Base-by-base conservation (phyloP, 2,329 filamentous ascomycete genomes). In the Xenoacremonium recifei region DNA sequence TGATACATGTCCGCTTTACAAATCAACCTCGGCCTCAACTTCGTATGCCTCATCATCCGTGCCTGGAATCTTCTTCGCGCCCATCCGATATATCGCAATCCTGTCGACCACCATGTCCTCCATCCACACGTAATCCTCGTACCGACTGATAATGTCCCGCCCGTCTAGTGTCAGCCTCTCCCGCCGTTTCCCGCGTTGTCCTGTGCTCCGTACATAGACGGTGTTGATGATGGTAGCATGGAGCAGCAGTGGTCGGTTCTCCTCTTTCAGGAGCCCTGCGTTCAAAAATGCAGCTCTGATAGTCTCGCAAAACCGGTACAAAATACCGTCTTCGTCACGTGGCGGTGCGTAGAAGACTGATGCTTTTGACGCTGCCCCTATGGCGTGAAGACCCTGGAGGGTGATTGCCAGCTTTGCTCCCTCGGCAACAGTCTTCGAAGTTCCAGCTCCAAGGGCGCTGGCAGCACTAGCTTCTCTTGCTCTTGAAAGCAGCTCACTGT, bases 191-290 rank as follows among this genome's bases (percentile, higher is more conserved):
- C 57, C 49, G 39, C 45, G 49, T 54, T 36, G 50, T 45, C 25
- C 45, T 57, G 37, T 43, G 4, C 47, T 64, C 58, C 75, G 79
- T 32, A 82, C 81, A 60, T 96, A 95, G 12, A 90, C 79, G 0
- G 90, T 95, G 63, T 96, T 96, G 37, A 93, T 67, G 4, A 96
- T 69, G 0, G 92, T 96, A 15, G 88, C 89, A 60, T 96, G 92
- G 38, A 96, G 66, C 16, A 87, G 75, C 48, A 96, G 63, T 6
- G 80, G 77, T 40, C 88, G 70, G 11, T 69, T 66, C 19, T 87
- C 83, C 1, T 71, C 66, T 0, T 72, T 59, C 57, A 90, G 67
- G 9, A 87, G 63, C 2, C 73, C 80, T 0, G 69, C 68, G 2
- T 77, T 68, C 15, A 66, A 66, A 53, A 91, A 89, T 2, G 54